Evolutionary conservation across 2,329 filamentous ascomycete genomes (phyloP).

Genomic region (Sodiomyces alkalinus): DNA sequence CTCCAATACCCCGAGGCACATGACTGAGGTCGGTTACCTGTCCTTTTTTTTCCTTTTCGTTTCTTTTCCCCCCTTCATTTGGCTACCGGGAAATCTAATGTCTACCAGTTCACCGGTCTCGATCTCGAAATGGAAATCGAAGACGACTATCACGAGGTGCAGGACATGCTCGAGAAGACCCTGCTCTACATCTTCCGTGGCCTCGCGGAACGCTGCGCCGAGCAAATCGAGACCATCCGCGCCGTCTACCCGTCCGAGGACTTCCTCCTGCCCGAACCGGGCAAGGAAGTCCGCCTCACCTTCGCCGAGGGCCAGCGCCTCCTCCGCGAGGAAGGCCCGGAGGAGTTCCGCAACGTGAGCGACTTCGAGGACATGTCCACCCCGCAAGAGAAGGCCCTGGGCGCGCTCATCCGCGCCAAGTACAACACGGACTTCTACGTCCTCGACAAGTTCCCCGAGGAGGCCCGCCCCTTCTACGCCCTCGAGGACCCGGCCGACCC

Average conservation of each 20-base stretch:
- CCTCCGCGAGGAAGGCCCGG: slow-evolving; percentile 56
- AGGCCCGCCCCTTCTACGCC: slow-evolving; percentile 82
- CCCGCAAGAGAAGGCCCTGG: slow-evolving; percentile 77
- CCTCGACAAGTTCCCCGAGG: slow-evolving; percentile 88
- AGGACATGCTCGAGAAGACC: slow-evolving; percentile 55
- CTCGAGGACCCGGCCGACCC: slow-evolving; percentile 58
- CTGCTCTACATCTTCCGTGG: slow-evolving; percentile 68
- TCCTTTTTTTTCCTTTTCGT: slow-evolving; percentile 6
- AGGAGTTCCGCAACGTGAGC: slow-evolving; percentile 49
- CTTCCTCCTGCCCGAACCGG: slow-evolving; percentile 59
- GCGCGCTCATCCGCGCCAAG: slow-evolving; percentile 71
- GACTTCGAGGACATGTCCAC: slow-evolving; percentile 72
- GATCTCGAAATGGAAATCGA: slow-evolving; percentile 86
- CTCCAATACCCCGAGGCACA: slow-evolving; percentile 68
- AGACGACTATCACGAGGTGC: slow-evolving; percentile 62
- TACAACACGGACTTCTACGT: slow-evolving; percentile 94
- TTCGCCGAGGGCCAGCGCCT: slow-evolving; percentile 69
- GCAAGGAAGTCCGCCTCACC: slow-evolving; percentile 61
- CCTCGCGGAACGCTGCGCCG: slow-evolving; percentile 46
- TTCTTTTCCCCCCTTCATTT: background rate
- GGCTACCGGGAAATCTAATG: slow-evolving; percentile 4
- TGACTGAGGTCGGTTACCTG: slow-evolving; percentile 77
- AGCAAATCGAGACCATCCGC: slow-evolving; percentile 59
- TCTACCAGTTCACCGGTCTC: slow-evolving; percentile 56
- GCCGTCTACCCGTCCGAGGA: slow-evolving; percentile 62